Percentiles rank a stretch among this genome's conserved stretches.
Evolutionary conservation across 768 basidiomycete species (phyloP).

Genomic region (Termitomyces heimii): DNA sequence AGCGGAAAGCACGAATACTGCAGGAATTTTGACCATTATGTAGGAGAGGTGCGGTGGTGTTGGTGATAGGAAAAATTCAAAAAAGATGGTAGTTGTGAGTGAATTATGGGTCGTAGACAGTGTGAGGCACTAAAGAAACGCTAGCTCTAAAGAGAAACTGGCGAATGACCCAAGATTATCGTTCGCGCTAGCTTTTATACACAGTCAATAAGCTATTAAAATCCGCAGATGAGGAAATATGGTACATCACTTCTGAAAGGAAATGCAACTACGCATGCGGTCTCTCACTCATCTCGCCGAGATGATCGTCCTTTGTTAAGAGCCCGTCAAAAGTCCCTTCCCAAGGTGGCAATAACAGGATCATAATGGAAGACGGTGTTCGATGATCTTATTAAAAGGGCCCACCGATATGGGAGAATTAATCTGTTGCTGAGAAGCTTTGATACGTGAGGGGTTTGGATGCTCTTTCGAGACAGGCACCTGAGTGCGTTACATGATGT

Average conservation of each 20-base stretch:
- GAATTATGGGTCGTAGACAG: neutral
- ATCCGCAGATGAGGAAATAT: too few relatives aligned
- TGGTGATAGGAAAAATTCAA: neutral
- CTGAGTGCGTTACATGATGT: neutral
- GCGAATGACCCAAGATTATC: neutral
- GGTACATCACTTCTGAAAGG: neutral
- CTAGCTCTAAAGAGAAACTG: neutral
- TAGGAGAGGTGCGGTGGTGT: neutral
- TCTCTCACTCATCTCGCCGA: too few relatives aligned
- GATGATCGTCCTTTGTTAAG: neutral
- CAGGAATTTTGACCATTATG: conserved; percentile 24
- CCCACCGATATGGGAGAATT: neutral
- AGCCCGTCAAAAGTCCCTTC: neutral
- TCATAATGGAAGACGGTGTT: neutral
- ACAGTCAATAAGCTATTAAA: too few relatives aligned
- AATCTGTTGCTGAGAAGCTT: neutral
- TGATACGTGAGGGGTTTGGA: neutral
- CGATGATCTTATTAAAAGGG: neutral
- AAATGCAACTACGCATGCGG: neutral
- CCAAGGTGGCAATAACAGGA: too few relatives aligned
- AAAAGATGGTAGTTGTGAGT: neutral
- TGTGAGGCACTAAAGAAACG: neutral
- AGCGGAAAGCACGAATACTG: conserved; percentile 24
- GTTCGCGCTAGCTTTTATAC: neutral
- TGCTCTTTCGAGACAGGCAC: neutral